A percentile compares a stretch with the other conserved stretches of the same genome.
These are phyloP conservation scores for Monilinia vaccinii-corymbosi DNA, from an alignment of 2,329 filamentous ascomycete genomes.

Conservation along the genomic window DNA sequence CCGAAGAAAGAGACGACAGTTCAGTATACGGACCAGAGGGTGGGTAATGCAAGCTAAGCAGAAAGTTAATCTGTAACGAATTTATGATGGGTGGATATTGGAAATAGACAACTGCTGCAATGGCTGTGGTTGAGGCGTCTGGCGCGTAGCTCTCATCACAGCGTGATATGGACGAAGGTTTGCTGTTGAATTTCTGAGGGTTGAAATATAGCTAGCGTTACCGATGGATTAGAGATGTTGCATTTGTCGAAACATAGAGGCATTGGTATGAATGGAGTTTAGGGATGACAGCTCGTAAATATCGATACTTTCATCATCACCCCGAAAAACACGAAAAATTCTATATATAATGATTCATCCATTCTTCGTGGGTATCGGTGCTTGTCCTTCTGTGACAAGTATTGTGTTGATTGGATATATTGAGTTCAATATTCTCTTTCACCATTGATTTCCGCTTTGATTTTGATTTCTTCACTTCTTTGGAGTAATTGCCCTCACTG, in stretches of 20 bases:
- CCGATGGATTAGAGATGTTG: not conserved
- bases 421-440: not conserved
- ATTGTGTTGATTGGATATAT: not conserved
- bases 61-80: conserved; percentile 15
- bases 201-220: not conserved
- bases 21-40: conserved; percentile 19
- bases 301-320: not conserved
- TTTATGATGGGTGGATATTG: conserved; percentile 15
- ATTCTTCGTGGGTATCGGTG: not conserved
- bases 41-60: conserved; percentile 13
- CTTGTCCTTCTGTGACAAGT: not conserved
- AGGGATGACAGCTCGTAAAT: not conserved
- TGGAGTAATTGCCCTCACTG: not conserved
- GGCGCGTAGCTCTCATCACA: not conserved
- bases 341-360: not conserved
- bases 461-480: not conserved
- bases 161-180: not conserved
- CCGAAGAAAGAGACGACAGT: conserved; percentile 21
- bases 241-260: conserved; percentile 3
- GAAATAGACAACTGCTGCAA: conserved; percentile 7
- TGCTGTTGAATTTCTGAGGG: not conserved
- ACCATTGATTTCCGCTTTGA: not conserved
- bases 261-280: not conserved
- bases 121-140: conserved; percentile 6
- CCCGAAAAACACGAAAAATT: not conserved